Percentiles rank a stretch among this genome's conserved stretches.
These are phyloP conservation scores for Lepidium aucheri DNA, from an alignment of 345 rosid genomes.

Conservation along the genomic window DNA sequence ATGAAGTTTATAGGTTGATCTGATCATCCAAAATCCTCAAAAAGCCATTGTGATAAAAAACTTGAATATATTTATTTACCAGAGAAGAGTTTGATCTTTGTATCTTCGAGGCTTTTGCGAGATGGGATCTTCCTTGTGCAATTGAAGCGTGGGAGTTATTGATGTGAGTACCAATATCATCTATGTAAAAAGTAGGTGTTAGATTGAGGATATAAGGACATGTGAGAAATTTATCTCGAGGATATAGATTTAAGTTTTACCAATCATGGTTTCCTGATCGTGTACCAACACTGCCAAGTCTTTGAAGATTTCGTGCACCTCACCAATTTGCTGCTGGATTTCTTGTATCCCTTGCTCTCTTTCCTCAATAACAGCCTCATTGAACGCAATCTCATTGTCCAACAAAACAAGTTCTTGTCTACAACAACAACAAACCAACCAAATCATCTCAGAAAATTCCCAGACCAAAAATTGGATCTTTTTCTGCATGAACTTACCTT, in stretches of 20 bases:
- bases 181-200: slow-evolving; percentile 27
- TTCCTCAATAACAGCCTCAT: slow-evolving; percentile 90
- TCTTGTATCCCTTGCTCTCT: slow-evolving; percentile 93
- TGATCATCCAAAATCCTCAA: not conserved
- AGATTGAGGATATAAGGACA: not conserved
- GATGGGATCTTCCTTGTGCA: slow-evolving; percentile 69
- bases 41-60: not conserved
- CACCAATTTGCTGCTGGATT: slow-evolving; percentile 92
- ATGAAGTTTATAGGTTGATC: not conserved
- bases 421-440: slow-evolving; percentile 19
- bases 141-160: slow-evolving; percentile 78
- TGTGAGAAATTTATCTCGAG: not conserved
- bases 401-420: slow-evolving; percentile 77
- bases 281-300: slow-evolving; percentile 91
- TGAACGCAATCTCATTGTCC: slow-evolving; percentile 88
- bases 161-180: slow-evolving; percentile 70
- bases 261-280: slow-evolving; percentile 90
- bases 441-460: not conserved
- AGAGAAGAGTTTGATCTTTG: slow-evolving; percentile 91
- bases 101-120: slow-evolving; percentile 78
- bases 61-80: slow-evolving; percentile 38
- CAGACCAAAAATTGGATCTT: not conserved
- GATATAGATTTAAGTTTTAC: slow-evolving; percentile 25
- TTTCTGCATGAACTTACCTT: slow-evolving; percentile 37
- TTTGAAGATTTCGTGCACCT: slow-evolving; percentile 88